These are phyloP conservation scores for Parmelia sp. DNA, from an alignment of 495 filamentous ascomycete species.

Conservation along the genomic window DNA sequence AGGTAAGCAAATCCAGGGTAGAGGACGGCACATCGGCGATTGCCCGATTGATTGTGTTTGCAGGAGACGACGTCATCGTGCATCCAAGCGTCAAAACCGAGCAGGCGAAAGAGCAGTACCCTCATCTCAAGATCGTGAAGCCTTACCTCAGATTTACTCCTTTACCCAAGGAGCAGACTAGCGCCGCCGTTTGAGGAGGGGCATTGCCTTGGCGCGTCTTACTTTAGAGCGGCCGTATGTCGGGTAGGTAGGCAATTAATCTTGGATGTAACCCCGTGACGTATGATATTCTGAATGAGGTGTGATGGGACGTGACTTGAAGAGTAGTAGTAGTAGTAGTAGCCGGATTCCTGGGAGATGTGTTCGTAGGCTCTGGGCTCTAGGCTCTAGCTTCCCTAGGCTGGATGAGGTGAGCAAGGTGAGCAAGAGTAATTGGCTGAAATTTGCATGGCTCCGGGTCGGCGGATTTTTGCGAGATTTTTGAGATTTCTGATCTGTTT, in stretches of 20 bases:
- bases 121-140: constrained; percentile 87
- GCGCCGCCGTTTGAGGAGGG: constrained; percentile 27
- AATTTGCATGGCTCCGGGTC: background rate
- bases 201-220: background rate
- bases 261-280: too few relatives aligned
- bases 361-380: too few relatives aligned
- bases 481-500: too few relatives aligned
- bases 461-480: background rate
- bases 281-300: too few relatives aligned
- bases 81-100: constrained; percentile 82
- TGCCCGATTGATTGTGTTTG: constrained; percentile 6
- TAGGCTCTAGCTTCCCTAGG: too few relatives aligned
- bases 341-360: too few relatives aligned
- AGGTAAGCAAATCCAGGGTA: constrained; percentile 21
- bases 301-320: background rate
- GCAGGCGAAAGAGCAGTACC: constrained; percentile 84
- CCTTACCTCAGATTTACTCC: constrained; percentile 76
- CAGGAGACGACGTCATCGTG: constrained; percentile 88
- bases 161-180: constrained; percentile 51
- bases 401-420: too few relatives aligned
- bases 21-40: background rate
- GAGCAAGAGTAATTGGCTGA: too few relatives aligned
- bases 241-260: background rate
- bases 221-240: background rate
- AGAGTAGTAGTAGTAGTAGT: too few relatives aligned